phyloP scores from a whole-genome alignment of 148 eudicot species.

The Fagopyrum tataricum region DNA sequence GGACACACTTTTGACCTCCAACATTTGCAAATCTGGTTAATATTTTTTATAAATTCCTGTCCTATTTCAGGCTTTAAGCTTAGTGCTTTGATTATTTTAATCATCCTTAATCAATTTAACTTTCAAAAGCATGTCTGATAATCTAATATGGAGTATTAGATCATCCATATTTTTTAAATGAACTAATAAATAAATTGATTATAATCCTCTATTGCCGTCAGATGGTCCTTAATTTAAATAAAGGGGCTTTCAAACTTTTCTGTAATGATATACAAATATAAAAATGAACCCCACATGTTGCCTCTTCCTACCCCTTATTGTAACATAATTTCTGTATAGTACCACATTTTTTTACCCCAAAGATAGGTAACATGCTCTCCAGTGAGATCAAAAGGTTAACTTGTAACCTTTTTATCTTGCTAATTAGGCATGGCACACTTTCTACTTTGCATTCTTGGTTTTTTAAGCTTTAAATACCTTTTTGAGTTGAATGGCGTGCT shows the following conservation, averaged over 20 bases:
- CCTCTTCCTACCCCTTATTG: background rate
- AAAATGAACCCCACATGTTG: background rate
- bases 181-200: background rate
- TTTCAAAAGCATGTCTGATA: background rate
- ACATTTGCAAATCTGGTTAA: background rate
- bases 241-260: background rate
- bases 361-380: background rate
- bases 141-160: background rate
- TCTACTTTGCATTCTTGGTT: background rate
- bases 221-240: background rate
- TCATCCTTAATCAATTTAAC: too few relatives aligned
- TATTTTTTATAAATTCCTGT: background rate
- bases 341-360: background rate
- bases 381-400: background rate
- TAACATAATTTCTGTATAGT: background rate
- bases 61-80: background rate
- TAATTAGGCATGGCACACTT: conserved; percentile 1
- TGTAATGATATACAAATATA: background rate
- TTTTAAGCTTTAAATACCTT: background rate
- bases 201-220: background rate
- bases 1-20: conserved; percentile 4
- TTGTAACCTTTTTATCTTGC: background rate
- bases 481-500: conserved; percentile 3
- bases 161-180: background rate
- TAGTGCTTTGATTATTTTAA: background rate